A percentile compares a stretch with the other conserved stretches of the same genome.
Conservation (phyloP, 371 early-diverging fungal genomes). For the Mortierella sp. region DNA sequence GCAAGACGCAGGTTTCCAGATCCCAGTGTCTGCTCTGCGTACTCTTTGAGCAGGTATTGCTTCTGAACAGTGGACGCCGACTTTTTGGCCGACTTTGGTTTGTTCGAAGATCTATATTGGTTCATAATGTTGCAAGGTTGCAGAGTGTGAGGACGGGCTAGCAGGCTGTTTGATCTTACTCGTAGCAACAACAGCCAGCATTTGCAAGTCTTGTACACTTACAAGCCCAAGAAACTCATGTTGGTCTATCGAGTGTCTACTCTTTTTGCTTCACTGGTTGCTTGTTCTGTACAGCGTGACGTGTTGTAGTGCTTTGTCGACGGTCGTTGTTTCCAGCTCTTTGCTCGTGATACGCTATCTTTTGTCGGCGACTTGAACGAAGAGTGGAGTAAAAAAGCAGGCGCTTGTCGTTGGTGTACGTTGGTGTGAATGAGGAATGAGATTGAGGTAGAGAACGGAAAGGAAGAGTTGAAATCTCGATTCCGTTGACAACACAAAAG, state of each 20-base stretch:
- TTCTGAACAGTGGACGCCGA: conserved; percentile 63
- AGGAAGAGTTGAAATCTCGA: background rate
- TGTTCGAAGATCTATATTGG: conserved; percentile 25
- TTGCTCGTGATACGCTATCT: background rate
- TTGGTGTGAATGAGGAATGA: background rate
- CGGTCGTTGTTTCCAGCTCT: background rate
- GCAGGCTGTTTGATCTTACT: background rate
- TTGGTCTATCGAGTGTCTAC: background rate
- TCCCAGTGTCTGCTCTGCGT: conserved; percentile 80
- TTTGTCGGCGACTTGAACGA: background rate
- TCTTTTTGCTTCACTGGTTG: too few species aligned
- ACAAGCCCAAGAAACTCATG: conserved; percentile 12
- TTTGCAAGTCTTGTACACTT: background rate
- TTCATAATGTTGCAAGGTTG: background rate
- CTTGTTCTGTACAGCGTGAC: background rate
- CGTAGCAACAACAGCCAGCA: background rate
- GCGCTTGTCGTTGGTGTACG: background rate
- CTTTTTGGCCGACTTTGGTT: conserved; percentile 59
- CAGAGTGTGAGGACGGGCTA: background rate
- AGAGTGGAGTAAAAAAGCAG: background rate
- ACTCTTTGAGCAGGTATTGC: conserved; percentile 73
- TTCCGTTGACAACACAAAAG: background rate
- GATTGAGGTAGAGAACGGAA: background rate
- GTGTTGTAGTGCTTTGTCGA: background rate
- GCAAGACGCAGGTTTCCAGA: conserved; percentile 79